Conservation (phyloP, 441 rosid genomes). For the Eugenia klotzschiana region DNA sequence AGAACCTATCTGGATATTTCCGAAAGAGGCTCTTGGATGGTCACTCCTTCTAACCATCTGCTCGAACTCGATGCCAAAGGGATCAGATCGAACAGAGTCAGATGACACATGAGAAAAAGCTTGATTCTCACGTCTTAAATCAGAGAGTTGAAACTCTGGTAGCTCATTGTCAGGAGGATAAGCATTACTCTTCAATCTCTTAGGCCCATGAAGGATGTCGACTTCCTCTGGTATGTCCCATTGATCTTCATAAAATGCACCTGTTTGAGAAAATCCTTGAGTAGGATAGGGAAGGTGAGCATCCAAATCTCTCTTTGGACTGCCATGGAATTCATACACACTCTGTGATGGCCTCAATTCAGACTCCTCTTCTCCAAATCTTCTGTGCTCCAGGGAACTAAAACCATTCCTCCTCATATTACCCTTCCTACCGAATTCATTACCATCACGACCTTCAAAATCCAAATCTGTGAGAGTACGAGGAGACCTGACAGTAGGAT, state of each 20-base stretch:
- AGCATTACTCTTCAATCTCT: conserved; percentile 56
- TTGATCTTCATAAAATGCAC: conserved; percentile 45
- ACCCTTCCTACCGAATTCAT: conserved; percentile 39
- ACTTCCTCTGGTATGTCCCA: conserved; percentile 72
- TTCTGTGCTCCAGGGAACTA: conserved; percentile 37
- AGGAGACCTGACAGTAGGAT: conserved; percentile 40
- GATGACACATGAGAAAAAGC: conserved; percentile 29
- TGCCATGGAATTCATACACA: conserved; percentile 36
- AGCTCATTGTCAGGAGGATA: conserved; percentile 56
- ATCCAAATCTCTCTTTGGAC: conserved; percentile 44
- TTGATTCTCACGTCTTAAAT: conserved; percentile 41
- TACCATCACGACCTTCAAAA: conserved; percentile 35
- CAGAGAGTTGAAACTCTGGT: conserved; percentile 54
- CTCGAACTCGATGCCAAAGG: conserved; percentile 32
- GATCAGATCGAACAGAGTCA: conserved; percentile 42
- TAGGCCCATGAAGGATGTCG: conserved; percentile 39
- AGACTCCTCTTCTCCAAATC: conserved; percentile 32
- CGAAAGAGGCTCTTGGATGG: conserved; percentile 36
- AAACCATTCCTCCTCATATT: conserved; percentile 31
- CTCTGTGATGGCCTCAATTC: conserved; percentile 37
- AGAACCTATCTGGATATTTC: conserved; percentile 28
- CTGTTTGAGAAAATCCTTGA: conserved; percentile 25
- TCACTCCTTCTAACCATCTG: conserved; percentile 29
- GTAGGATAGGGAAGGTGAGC: conserved; percentile 27
- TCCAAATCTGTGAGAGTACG: conserved; percentile 25